Evolutionary conservation across 1,284 basidiomycete genomes (phyloP).

Genomic region (Amylostereum chailletii): DNA sequence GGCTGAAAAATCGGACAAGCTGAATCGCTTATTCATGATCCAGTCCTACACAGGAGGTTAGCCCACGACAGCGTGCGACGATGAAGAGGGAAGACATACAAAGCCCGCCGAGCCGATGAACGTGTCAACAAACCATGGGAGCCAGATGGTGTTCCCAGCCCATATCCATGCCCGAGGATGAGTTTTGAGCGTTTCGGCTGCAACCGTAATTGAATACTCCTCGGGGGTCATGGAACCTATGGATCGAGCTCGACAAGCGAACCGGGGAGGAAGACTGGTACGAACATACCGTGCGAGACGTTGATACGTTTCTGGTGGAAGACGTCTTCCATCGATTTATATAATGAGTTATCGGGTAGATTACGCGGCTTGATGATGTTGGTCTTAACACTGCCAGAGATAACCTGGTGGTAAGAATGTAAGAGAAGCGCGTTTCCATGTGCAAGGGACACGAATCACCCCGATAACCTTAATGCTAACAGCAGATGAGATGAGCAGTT

Average conservation of each 20-base stretch:
- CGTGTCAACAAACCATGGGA: slow-evolving; percentile 20
- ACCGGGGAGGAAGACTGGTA: not conserved
- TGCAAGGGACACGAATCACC: slow-evolving; percentile 8
- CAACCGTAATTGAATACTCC: slow-evolving; percentile 18
- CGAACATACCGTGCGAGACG: not conserved
- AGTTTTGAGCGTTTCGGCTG: slow-evolving; percentile 17
- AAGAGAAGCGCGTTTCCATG: not conserved
- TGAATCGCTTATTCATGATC: not conserved
- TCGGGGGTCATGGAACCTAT: slow-evolving; percentile 14
- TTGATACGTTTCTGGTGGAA: slow-evolving; percentile 2
- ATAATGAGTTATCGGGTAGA: slow-evolving; percentile 19
- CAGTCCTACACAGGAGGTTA: not conserved
- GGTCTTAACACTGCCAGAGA: slow-evolving; percentile 22
- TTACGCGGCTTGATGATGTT: slow-evolving; percentile 15
- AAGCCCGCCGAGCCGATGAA: slow-evolving; percentile 12
- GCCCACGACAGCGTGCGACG: not conserved
- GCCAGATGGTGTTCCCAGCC: slow-evolving; percentile 14
- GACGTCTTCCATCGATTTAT: slow-evolving; percentile 18
- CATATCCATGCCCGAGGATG: slow-evolving; percentile 18
- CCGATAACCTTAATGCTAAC: slow-evolving; percentile 23
- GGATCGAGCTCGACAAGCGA: not conserved
- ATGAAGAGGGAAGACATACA: not conserved
- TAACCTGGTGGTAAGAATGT: slow-evolving; percentile 12
- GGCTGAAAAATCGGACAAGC: not conserved
- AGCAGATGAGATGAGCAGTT: not conserved